These are phyloP conservation scores for Daldinia grandis DNA, from an alignment of 495 filamentous ascomycete genomes.

Conservation along the genomic window DNA sequence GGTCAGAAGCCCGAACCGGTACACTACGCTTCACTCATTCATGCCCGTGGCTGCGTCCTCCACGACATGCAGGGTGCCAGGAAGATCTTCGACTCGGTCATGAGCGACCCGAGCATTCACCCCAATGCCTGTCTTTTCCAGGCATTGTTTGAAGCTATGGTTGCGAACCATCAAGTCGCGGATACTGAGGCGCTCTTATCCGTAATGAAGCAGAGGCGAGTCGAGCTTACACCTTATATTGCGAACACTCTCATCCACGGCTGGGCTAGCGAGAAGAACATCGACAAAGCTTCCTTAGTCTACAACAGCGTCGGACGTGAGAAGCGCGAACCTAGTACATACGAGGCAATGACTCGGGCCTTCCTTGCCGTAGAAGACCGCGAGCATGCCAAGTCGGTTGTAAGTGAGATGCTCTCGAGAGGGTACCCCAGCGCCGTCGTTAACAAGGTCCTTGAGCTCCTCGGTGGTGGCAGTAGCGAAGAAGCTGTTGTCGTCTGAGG, in stretches of 20 bases:
- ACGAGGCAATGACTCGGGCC: conserved; percentile 97
- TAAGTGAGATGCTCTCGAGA: conserved; percentile 87
- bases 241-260: conserved; percentile 99
- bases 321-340: conserved; percentile 95
- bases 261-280: conserved; percentile 86
- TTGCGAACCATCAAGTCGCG: conserved; percentile 85
- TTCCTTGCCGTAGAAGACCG: conserved; percentile 85
- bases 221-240: conserved; percentile 95
- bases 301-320: conserved; percentile 76
- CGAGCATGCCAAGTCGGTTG: conserved; percentile 74
- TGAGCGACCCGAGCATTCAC: conserved; percentile 69
- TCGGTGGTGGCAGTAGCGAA: conserved; percentile 66
- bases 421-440: conserved; percentile 93
- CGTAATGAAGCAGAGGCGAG: conserved; percentile 73
- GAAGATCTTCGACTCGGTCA: conserved; percentile 79
- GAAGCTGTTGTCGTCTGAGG: conserved; percentile 35
- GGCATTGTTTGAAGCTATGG: conserved; percentile 93
- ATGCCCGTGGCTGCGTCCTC: conserved; percentile 92
- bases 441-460: conserved; percentile 88
- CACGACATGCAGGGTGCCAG: conserved; percentile 89
- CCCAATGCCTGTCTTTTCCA: conserved; percentile 91
- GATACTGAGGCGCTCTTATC: conserved; percentile 77
- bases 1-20: conserved; percentile 86
- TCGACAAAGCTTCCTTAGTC: conserved; percentile 77
- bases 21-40: conserved; percentile 93